These are phyloP conservation scores for Ichthyophthirius multifiliis DNA, from an alignment of 169 alveolate genomes.

Conservation along the genomic window DNA sequence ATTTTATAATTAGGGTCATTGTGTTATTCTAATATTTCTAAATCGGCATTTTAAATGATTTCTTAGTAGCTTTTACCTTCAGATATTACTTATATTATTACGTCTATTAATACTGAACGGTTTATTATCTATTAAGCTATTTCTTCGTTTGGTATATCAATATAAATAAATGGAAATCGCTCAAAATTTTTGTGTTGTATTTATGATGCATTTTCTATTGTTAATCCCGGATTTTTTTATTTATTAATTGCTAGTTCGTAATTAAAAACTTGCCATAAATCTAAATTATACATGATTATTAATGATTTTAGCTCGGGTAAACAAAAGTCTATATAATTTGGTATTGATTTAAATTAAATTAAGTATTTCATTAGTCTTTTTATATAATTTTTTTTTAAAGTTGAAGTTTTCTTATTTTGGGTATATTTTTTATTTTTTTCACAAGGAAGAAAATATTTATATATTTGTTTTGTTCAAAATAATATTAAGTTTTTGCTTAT, in stretches of 20 bases:
- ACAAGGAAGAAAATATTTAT: too few relatives aligned
- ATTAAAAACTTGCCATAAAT: not conserved
- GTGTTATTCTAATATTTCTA: conserved; percentile 27
- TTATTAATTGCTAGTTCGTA: not conserved
- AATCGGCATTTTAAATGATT: conserved; percentile 23
- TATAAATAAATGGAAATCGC: not conserved
- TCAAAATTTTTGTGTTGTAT: not conserved
- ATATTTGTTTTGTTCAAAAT: too few relatives aligned
- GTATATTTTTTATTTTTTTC: too few relatives aligned
- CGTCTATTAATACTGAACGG: conserved; percentile 36
- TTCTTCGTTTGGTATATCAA: not conserved
- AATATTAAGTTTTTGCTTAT: too few relatives aligned
- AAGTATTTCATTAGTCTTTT: not conserved
- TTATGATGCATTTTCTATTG: not conserved
- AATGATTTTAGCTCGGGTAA: conserved; percentile 11
- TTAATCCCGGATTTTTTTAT: not conserved
- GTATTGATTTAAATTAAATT: not conserved
- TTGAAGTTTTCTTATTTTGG: too few relatives aligned
- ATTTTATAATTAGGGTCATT: conserved; percentile 11
- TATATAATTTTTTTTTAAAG: too few relatives aligned
- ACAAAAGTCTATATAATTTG: not conserved
- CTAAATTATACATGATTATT: not conserved
- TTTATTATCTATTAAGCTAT: conserved; percentile 41
- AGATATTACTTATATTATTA: conserved; percentile 41
- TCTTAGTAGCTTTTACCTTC: conserved; percentile 49